Evolutionary conservation across 371 early-diverging fungal genomes (phyloP).

Genomic region (Syncephalastrum monosporum): DNA sequence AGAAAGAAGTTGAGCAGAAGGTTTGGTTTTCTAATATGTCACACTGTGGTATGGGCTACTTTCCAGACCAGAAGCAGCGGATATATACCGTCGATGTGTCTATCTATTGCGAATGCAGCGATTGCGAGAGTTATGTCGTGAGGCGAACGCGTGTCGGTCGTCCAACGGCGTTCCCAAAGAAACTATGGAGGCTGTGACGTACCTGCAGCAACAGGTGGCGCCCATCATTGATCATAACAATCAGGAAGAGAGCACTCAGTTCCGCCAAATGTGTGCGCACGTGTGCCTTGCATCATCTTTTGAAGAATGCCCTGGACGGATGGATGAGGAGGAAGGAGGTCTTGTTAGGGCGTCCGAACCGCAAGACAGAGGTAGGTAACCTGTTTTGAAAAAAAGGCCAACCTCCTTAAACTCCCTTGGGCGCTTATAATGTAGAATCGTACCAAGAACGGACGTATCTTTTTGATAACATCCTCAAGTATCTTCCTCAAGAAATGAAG

Average conservation of each 20-base stretch:
- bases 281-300: constrained; percentile 41
- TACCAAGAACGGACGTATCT: constrained; percentile 60
- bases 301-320: background rate
- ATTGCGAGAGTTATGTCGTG: constrained; percentile 63
- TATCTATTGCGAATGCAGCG: constrained; percentile 70
- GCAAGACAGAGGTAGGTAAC: too few species aligned
- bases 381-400: too few species aligned
- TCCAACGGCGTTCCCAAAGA: constrained; percentile 19
- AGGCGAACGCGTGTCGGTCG: constrained; percentile 1
- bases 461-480: constrained; percentile 70
- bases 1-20: background rate
- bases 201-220: constrained; percentile 63
- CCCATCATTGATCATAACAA: constrained; percentile 68
- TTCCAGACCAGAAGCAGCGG: constrained; percentile 57
- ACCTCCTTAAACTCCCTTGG: too few species aligned
- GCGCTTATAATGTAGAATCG: constrained; percentile 13
- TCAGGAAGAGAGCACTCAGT: constrained; percentile 60
- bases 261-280: constrained; percentile 61
- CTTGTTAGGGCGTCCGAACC: too few species aligned
- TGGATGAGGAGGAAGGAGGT: too few species aligned
- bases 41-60: background rate
- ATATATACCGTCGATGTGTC: constrained; percentile 58
- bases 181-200: constrained; percentile 62
- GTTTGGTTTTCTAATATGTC: background rate
- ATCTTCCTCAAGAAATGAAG: constrained; percentile 79